Evolutionary conservation across 2,329 filamentous ascomycete genomes (phyloP), one percentile per base, ranked within the genome.

Genomic region (Pseudogymnoascus sp.): DNA sequence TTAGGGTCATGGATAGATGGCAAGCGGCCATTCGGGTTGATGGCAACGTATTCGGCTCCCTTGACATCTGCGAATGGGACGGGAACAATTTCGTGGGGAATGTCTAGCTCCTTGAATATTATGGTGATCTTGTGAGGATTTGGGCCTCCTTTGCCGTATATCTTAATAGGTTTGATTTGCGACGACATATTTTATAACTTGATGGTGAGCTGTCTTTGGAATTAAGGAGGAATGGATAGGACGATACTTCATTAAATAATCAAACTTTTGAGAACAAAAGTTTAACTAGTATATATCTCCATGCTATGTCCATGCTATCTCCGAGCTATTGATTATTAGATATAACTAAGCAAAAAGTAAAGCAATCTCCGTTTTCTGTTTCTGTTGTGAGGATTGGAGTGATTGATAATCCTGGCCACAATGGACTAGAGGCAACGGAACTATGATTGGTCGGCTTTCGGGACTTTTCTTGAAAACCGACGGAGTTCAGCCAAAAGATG

Each of bases 1-100:
- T 74, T 73, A 60, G 75, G 73, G 66, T 79, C 71, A 33, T 78
- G 65, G 26, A 72, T 66, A 7, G 68, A 62, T 2, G 71, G 71
- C 16, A 71, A 62, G 11, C 63, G 62, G 60, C 69, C 66, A 50
- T 71, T 71, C 11, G 67, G 67, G 59, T 70, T 70, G 53, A 69
- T 61, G 10, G 60, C 41, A 40, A 74, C 67, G 70, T 72, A 81
- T 2, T 70, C 67, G 10, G 71, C 68, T 14, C 69, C 68, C 66
- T 80, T 80, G 16, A 69, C 14, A 62, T 31, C 28, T 31, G 28
- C 8, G 28, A 31, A 31, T 31, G 28, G 28, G 28, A 31, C 7
- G 28, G 7, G 8, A 31, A 31, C 28, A 8, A 31, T 31, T 31
- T 31, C 28, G 28, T 31, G 10, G 28, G 28, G 28, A 31, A 31